These are phyloP conservation scores for Penicillium desertorum DNA, from an alignment of 495 filamentous ascomycete genomes.

Conservation along the genomic window DNA sequence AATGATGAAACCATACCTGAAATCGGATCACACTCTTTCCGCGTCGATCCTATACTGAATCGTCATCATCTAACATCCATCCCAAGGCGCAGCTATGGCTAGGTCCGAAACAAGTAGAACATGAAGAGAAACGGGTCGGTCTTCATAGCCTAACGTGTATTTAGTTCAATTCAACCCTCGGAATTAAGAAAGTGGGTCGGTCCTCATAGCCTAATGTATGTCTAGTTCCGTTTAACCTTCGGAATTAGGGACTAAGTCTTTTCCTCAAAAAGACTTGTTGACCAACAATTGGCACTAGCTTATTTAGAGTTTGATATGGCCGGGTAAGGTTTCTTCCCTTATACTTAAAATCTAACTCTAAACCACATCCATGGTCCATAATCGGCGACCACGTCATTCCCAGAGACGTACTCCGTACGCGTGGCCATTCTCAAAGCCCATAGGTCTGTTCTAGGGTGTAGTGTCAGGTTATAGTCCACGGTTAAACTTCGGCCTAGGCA, in stretches of 20 bases:
- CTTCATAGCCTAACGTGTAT: background rate
- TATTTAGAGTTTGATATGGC: background rate
- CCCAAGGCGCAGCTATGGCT: background rate
- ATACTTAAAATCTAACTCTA: background rate
- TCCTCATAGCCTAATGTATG: background rate
- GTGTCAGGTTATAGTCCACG: background rate
- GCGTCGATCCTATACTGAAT: background rate
- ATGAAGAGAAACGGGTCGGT: background rate
- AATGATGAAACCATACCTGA: background rate
- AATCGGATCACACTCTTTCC: background rate
- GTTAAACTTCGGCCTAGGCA: background rate
- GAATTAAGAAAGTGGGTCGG: background rate
- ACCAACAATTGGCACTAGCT: background rate
- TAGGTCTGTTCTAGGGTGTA: background rate
- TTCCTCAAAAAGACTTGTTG: background rate
- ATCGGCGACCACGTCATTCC: background rate
- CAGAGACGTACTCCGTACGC: background rate
- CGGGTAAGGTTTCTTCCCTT: slow-evolving; percentile 9
- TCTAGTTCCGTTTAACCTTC: background rate
- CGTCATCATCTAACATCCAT: background rate
- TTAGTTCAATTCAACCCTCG: background rate
- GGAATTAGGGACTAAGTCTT: background rate
- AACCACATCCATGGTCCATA: background rate
- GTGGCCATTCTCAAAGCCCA: background rate
- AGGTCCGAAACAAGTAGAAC: background rate